phyloP scores from a whole-genome alignment of 768 basidiomycete genomes.

The Termitomyces sp. region DNA sequence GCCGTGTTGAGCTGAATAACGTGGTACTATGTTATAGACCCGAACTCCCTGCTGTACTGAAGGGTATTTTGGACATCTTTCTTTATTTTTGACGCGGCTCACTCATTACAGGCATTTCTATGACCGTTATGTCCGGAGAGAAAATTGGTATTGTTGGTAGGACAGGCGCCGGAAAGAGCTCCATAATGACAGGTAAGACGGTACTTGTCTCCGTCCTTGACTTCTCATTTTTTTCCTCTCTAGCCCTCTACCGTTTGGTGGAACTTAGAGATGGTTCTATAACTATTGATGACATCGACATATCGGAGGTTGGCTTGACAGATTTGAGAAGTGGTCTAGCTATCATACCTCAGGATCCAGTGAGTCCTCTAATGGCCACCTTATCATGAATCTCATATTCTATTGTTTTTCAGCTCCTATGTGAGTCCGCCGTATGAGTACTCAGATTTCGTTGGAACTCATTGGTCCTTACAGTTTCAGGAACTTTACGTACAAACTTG shows the following conservation, averaged over 20 bases:
- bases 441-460: slow-evolving; percentile 1
- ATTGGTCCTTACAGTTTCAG: slow-evolving; percentile 42
- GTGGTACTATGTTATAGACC: slow-evolving; percentile 81
- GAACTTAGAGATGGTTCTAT: slow-evolving; percentile 76
- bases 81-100: neutral
- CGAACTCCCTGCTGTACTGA: slow-evolving; percentile 85
- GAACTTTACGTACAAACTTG: slow-evolving; percentile 80
- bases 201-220: neutral
- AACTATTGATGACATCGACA: slow-evolving; percentile 76
- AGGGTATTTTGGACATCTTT: slow-evolving; percentile 31
- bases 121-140: slow-evolving; percentile 70
- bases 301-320: slow-evolving; percentile 71
- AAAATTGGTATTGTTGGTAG: slow-evolving; percentile 90
- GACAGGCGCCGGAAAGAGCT: slow-evolving; percentile 87
- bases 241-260: slow-evolving; percentile 77
- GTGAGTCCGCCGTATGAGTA: slow-evolving; percentile 23
- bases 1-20: slow-evolving; percentile 68
- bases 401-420: slow-evolving; percentile 33
- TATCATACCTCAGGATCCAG: slow-evolving; percentile 84
- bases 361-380: slow-evolving; percentile 26
- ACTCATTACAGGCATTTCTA: slow-evolving; percentile 36
- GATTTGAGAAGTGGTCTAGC: slow-evolving; percentile 65
- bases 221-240: neutral
- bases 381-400: neutral
- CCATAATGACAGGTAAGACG: slow-evolving; percentile 69